Conservation (phyloP, 257 asterid species). For the Nicotiana sylvestris region DNA sequence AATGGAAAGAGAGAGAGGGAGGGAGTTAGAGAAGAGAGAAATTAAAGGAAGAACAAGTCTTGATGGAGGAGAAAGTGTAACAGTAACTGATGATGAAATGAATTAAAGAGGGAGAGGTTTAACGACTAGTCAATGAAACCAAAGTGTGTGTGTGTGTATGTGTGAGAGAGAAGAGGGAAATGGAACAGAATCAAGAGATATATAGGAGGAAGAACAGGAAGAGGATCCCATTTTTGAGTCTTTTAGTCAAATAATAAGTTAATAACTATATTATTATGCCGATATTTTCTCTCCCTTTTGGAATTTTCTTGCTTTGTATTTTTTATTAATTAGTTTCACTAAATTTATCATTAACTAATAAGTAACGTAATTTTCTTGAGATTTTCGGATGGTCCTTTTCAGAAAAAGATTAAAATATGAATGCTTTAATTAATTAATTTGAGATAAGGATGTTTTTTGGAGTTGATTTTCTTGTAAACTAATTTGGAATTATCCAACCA, state of each 20-base stretch:
- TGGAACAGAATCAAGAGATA: constrained; percentile 8
- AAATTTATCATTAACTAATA: neutral
- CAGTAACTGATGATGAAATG: constrained; percentile 9
- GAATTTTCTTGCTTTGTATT: neutral
- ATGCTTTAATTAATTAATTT: neutral
- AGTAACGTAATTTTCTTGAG: neutral
- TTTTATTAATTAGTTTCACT: neutral
- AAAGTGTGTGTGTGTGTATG: neutral
- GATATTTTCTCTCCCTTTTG: neutral
- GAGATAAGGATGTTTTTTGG: neutral
- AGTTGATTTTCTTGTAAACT: neutral
- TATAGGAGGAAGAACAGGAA: neutral
- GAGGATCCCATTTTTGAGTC: neutral
- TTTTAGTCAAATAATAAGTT: neutral
- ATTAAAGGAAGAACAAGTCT: constrained; percentile 13
- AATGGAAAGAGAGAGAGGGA: neutral
- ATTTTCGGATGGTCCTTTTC: too few relatives aligned
- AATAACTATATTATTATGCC: neutral
- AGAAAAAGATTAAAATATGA: too few relatives aligned
- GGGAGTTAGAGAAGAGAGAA: neutral
- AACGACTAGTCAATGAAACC: constrained; percentile 11
- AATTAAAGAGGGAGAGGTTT: neutral
- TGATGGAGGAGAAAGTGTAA: neutral
- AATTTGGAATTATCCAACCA: neutral
- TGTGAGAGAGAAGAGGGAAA: neutral